phyloP scores from a whole-genome alignment of 2,329 filamentous ascomycete species.

The Ramichloridium luteum region DNA sequence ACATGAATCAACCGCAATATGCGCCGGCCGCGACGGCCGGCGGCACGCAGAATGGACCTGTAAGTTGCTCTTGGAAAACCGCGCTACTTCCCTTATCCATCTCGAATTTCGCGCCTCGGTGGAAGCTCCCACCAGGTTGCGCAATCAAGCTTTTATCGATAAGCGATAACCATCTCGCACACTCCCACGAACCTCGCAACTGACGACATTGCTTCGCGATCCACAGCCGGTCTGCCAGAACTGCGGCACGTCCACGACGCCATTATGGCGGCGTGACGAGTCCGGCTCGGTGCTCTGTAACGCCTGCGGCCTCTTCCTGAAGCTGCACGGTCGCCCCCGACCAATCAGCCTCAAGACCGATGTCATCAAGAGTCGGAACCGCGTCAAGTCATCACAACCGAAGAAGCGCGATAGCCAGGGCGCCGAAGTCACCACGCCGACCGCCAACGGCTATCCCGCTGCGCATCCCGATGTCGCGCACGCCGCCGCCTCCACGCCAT shows the following conservation, averaged over 20 bases:
- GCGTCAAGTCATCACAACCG: constrained; percentile 78
- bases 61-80: constrained; percentile 29
- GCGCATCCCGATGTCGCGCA: constrained; percentile 11
- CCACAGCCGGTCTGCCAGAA: constrained; percentile 93
- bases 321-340: constrained; percentile 83
- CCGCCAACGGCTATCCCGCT: constrained; percentile 12
- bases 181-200: constrained; percentile 5
- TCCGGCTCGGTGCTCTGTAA: constrained; percentile 93
- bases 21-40: constrained; percentile 54
- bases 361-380: constrained; percentile 98
- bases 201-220: no score
- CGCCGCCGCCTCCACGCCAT: constrained; percentile 20
- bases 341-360: constrained; percentile 97
- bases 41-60: constrained; percentile 45
- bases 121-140: no score
- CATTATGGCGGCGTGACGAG: constrained; percentile 95
- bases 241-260: constrained; percentile 88
- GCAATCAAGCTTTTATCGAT: constrained; percentile 12
- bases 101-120: no score
- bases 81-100: constrained; percentile 13
- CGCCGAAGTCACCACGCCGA: constrained; percentile 8
- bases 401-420: constrained; percentile 42
- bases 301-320: constrained; percentile 92
- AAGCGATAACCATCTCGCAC: constrained; percentile 3
- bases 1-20: constrained; percentile 43